Base-by-base conservation (phyloP, 768 basidiomycete genomes). In the Chalciporus piperatus region DNA sequence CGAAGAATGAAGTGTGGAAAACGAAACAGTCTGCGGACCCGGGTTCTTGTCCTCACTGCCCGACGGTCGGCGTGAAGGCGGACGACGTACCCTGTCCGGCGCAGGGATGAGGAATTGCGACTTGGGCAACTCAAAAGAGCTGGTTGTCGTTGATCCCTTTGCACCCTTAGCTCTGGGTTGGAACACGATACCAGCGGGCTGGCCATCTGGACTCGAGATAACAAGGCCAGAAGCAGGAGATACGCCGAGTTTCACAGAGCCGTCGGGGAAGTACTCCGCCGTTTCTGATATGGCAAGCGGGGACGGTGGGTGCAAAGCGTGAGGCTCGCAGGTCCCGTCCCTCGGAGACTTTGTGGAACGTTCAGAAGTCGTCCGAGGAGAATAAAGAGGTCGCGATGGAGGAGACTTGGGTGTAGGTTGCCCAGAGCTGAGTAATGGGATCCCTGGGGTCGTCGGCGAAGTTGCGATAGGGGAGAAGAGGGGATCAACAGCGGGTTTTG, bases 401-500 rank as follows among this genome's bases (percentile, higher is more conserved):
- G 77, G 74, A 3, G 81, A 75, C 48, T 70, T 74, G 3, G 75
- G 77, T 47, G 62, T 69, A 30, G 59, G 57, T 43, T 58, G 64
- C 10, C 55, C 55, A 13, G 59, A 52, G 41, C 59, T 67, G 51
- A 73, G 77, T 67, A 72, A 85, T 57, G 72, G 78, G 35, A 80
- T 67, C 14, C 82, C 82, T n/a, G 92, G 92, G 55, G 82, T 92
- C 30, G 78, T 76, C 1, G 97, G 96, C 0, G 89, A 87, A 0
- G 92, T 98, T 0, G 96, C 96, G 55, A 92, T 98, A n/a, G 97
- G 96, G 1, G 81, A 70, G 63, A 98, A 97, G 67, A 86, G 89
- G 0, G 95, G 90, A 64, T 99, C 96, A 27, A 99, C 83, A 11
- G 82, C 64, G 0, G 97, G 95, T 57, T 85, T 89, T 9, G 82